Base-by-base conservation (phyloP, 495 filamentous ascomycete species). In the Lineolata rhizophorae region DNA sequence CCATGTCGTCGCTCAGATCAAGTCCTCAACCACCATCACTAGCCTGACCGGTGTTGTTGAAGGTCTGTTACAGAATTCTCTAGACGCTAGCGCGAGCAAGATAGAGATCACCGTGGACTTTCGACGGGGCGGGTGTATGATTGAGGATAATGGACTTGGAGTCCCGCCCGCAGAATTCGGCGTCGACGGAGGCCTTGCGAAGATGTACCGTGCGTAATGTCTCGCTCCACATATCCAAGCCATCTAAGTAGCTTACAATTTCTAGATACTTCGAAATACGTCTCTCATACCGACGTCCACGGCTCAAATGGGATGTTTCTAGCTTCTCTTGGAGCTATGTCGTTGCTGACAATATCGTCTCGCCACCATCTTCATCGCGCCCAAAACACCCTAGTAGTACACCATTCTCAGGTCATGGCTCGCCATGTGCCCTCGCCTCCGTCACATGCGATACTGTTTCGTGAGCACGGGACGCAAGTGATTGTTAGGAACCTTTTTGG, bases 401-500 rank as follows among this genome's bases (percentile, higher is more conserved):
- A 87, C 49, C 71, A 70, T 38, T 67, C 77, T 10, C 67, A 62
- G 22, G 53, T 75, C 11, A 55, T 87, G n/a, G 57, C 68, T 10
- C 65, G 83, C 4, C 56, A 75, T 32, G 52, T 60, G 1, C 77
- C 79, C 15, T 70, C 77, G 2, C 63, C 67, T 2, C 39, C 55
- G 3, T 62, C 74, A 24, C 65, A 80, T 20, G 55, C 60, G 18
- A 38, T 87, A 3, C 43, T 53, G 5, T 52, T 51, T 40, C 58
- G 61, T 31, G 41, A 54, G 10, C 73, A 80, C 52, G 90, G 87
- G 4, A 93, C 85, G 1, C 61, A 71, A 29, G 70, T 87, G 5
- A 65, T 62, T 3, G 78, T 94, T 2, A 70, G 78, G 38, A 77
- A 92, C 44, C 58, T 97, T 9, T 95, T 94, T 52, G 87, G 85